Percentiles rank a stretch among this genome's conserved stretches.
Conservation (phyloP, 164 flowering plant genomes). For the Sextonia rubra region DNA sequence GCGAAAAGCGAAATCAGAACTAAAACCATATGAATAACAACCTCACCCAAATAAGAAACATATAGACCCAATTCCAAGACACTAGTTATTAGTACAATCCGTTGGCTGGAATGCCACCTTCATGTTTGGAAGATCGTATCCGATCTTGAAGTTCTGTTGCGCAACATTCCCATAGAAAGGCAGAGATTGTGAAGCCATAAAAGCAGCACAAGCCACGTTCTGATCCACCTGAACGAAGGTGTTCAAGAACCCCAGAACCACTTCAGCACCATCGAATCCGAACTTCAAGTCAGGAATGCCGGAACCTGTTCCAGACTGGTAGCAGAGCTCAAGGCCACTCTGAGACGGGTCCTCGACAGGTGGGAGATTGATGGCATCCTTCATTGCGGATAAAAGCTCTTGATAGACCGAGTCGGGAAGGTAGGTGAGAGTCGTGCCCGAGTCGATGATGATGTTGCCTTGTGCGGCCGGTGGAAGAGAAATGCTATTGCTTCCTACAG, state of each 20-base stretch:
- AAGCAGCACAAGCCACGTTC: constrained; percentile 19
- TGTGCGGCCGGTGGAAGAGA: background rate
- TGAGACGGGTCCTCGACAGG: background rate
- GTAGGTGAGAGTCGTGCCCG: constrained; percentile 48
- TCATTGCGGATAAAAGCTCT: constrained; percentile 12
- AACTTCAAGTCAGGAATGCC: constrained; percentile 19
- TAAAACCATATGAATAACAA: too few species aligned
- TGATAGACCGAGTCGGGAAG: constrained; percentile 19
- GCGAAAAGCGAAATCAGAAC: too few species aligned
- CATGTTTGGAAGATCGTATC: constrained; percentile 23
- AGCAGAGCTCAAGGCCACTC: constrained; percentile 14
- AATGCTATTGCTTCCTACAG: constrained; percentile 30
- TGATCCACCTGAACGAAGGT: constrained; percentile 12
- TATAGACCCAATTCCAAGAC: background rate
- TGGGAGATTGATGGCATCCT: background rate
- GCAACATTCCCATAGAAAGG: constrained; percentile 28
- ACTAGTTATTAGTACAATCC: constrained; percentile 21
- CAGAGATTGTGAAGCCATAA: background rate
- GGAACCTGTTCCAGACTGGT: background rate
- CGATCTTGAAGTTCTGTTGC: constrained; percentile 26
- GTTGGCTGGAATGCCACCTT: constrained; percentile 25
- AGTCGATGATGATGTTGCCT: constrained; percentile 61
- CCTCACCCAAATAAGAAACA: too few species aligned
- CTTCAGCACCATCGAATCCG: constrained; percentile 34
- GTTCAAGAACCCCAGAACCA: constrained; percentile 19